phyloP scores from a whole-genome alignment of 1,284 basidiomycete species.

The Trichosporon sp. region DNA sequence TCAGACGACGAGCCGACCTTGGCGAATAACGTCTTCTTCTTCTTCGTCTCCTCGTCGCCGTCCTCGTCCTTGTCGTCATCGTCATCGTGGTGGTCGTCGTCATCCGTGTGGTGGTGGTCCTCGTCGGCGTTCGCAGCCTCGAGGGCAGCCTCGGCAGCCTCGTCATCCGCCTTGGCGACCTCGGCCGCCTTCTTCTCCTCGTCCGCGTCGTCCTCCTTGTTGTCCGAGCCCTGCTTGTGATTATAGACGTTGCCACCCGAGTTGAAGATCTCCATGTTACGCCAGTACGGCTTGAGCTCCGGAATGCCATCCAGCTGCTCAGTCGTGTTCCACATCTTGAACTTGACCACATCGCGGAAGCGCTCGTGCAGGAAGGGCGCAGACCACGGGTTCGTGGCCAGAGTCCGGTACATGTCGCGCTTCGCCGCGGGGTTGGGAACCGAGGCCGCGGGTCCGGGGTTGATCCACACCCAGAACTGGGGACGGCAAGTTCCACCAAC shows the following conservation, averaged over 20 bases:
- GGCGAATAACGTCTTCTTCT: slow-evolving; percentile 61
- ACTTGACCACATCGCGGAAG: slow-evolving; percentile 72
- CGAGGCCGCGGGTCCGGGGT: slow-evolving; percentile 60
- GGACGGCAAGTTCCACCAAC: slow-evolving; percentile 57
- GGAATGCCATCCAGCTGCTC: slow-evolving; percentile 75
- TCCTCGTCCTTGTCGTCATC: slow-evolving; percentile 8
- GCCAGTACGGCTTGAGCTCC: slow-evolving; percentile 72
- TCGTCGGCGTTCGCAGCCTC: slow-evolving; percentile 5
- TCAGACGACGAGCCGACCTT: slow-evolving; percentile 70
- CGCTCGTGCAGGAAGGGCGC: slow-evolving; percentile 74
- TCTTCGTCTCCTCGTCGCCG: slow-evolving; percentile 17
- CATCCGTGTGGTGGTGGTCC: background rate
- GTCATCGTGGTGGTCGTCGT: slow-evolving; percentile 4
- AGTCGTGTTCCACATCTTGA: slow-evolving; percentile 85
- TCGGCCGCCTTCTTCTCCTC: slow-evolving; percentile 41
- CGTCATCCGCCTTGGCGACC: background rate
- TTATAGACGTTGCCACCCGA: slow-evolving; percentile 64
- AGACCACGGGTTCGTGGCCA: slow-evolving; percentile 73
- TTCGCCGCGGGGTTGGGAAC: slow-evolving; percentile 66
- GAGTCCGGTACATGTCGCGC: slow-evolving; percentile 60
- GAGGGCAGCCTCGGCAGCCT: slow-evolving; percentile 24
- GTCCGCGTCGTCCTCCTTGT: slow-evolving; percentile 12
- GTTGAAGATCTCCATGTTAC: slow-evolving; percentile 62
- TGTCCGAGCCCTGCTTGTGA: slow-evolving; percentile 11
- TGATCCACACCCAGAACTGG: slow-evolving; percentile 84